Base-by-base conservation (phyloP, 345 rosid species). In the Salix dunnii region DNA sequence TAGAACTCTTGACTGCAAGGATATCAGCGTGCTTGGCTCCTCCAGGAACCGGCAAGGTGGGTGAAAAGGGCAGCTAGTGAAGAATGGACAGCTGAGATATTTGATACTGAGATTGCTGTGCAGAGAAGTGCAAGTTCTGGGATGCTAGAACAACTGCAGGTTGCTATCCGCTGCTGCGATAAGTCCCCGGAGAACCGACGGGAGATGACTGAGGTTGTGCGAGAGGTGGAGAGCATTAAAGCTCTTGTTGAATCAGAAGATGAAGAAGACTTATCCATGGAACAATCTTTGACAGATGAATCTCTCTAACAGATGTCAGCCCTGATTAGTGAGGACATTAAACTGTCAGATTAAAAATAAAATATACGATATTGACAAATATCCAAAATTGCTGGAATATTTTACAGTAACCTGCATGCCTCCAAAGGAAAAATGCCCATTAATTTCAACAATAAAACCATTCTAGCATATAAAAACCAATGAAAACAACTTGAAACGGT, bases 51-150 rank as follows among this genome's bases (percentile, higher is more conserved):
- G 74, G 78, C 27, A 86, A 87, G 7, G 87, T 89, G 92, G 94
- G 89, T 90, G 65, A 81, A 84, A 43, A 42, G 87, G 72, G 92
- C 94, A 1, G 88, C 87, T 8, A 85, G 89, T 58, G 94, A 90
- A 73, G 92, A 89, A 73, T 89, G 92, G 92, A 87, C 90, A 8
- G 88, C 85, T 0, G 91, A 88, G 89, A 86, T 90, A 35, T 84
- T 87, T 27, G 91, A 89, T 49, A 16, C 51, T 12, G 93, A 89
- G 81, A 81, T 89, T 67, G 74, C 86, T 0, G 81, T 55, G 33
- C 85, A 81, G 69, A 82, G 84, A 80, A 81, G 74, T 49, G 86
- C 84, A 1, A 51, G 48, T 68, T 74, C 71, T 5, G 87, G 86
- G 40, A 86, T 89, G 92, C 76, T 88, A 28, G 78, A 72, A 68